Evolutionary conservation across 2,329 filamentous ascomycete genomes (phyloP).

Genomic region (Xylariales sp.): DNA sequence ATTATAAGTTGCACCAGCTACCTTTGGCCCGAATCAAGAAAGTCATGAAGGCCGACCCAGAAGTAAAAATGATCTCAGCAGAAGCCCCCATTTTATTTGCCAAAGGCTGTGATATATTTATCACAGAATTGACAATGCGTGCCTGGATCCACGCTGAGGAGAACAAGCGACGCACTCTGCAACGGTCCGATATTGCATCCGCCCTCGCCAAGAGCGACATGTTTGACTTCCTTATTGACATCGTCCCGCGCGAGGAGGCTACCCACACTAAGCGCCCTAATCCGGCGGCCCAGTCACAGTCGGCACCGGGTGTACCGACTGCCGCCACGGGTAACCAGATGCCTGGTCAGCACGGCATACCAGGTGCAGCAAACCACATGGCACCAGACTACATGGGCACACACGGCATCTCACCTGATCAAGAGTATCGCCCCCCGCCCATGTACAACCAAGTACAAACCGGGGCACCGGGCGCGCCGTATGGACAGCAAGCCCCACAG

Average conservation of each 20-base stretch:
- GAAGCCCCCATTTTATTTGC: constrained; percentile 98
- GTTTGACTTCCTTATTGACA: constrained; percentile 99
- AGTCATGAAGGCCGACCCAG: constrained; percentile 99
- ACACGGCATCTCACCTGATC: constrained; percentile 73
- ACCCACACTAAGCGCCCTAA: constrained; percentile 82
- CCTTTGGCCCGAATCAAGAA: constrained; percentile 99
- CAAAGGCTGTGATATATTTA: constrained; percentile 99
- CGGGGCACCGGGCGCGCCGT: constrained; percentile 74
- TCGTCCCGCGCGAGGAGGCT: constrained; percentile 95
- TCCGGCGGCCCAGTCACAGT: constrained; percentile 60
- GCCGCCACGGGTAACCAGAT: constrained; percentile 62
- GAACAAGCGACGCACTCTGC: constrained; percentile 95
- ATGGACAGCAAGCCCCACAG: constrained; percentile 79
- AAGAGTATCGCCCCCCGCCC: constrained; percentile 82
- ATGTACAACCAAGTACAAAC: constrained; percentile 87
- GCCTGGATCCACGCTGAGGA: constrained; percentile 99
- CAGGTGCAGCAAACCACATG: constrained; percentile 70
- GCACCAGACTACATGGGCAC: constrained; percentile 72
- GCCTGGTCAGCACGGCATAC: constrained; percentile 63
- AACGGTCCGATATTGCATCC: constrained; percentile 95
- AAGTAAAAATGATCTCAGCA: constrained; percentile 99
- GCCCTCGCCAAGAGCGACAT: constrained; percentile 98
- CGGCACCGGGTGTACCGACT: constrained; percentile 55
- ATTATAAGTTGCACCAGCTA: constrained; percentile 98
- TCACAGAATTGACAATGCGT: constrained; percentile 98